Evolutionary conservation across 768 basidiomycete genomes (phyloP), one percentile per base, ranked within the genome.

Genomic region (Pleurotus platypus): DNA sequence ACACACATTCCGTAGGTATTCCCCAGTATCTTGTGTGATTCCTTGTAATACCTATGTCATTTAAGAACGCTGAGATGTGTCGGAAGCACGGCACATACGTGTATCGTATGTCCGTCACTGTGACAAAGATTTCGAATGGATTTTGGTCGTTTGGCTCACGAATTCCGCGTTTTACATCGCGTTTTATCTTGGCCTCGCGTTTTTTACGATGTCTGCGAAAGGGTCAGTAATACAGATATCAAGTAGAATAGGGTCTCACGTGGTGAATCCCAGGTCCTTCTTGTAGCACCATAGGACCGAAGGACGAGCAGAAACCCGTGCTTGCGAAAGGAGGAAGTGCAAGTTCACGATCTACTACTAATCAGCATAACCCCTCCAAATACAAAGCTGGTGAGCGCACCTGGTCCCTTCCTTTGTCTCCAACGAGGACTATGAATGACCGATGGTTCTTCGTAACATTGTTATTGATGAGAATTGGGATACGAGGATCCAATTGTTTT

Each of bases 251-350:
- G 8, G 0, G 9, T 35, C 85, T 62, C 63, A 89, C 92, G 84
- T 94, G 7, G 94, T 94, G 67, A 99, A 99, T 0, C 95, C 96
- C 0, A 99, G 79, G 39, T 98, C 95, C 69, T 98, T 98, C 75
- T 97, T 98, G 79, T 99, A 99, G 64, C 94, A 97, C 97, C 97
- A 99, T 59, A 98, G 74, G 1, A 97, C 94, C 5, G 89, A 92
- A 1, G 94, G 94, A 13, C 94, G 79, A 3, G 92, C 89, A 18
- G 92, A 94, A 2, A 94, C 86, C 55, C 90, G 82, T 12, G 90
- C 90, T 69, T 98, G 95, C 0, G 94, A 94, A 15, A 99, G 83
- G 46, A 99, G 69, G 70, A 91, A 98, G 71, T 99, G 96, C 26
- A 99, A 78, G 70, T 98, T 98, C 55, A 98, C 95, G 50, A 96